A percentile compares a stretch with the other conserved stretches of the same genome.
Conservation (phyloP, 2,329 filamentous ascomycete species). For the Trichoderma aggressivum region DNA sequence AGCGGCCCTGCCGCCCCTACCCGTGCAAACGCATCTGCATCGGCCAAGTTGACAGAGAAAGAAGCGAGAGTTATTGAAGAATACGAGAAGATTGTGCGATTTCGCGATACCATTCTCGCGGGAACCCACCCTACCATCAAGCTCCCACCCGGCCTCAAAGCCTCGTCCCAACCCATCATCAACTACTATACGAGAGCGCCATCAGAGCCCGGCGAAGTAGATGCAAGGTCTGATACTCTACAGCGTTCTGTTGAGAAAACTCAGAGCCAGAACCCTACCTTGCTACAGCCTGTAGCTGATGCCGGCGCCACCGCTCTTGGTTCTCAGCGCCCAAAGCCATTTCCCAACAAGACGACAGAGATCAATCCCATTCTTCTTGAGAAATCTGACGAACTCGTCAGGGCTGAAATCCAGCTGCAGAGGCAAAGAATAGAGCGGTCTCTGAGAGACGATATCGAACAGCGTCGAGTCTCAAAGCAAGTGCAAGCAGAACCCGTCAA, state of each 20-base stretch:
- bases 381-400: slow-evolving; percentile 81
- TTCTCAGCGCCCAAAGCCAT: not conserved
- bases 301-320: not conserved
- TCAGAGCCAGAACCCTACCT: not conserved
- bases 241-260: not conserved
- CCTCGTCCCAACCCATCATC: slow-evolving; percentile 20
- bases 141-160: slow-evolving; percentile 42
- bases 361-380: slow-evolving; percentile 81
- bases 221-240: not conserved
- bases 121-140: slow-evolving; percentile 68
- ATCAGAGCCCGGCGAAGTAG: slow-evolving; percentile 22
- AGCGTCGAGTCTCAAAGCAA: slow-evolving; percentile 47
- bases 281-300: not conserved
- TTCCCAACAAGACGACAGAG: slow-evolving; percentile 52
- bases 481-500: slow-evolving; percentile 52
- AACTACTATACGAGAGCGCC: not conserved
- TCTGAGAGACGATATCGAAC: slow-evolving; percentile 73
- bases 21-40: slow-evolving; percentile 18
- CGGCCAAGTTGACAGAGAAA: slow-evolving; percentile 39
- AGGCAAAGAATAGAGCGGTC: slow-evolving; percentile 76
- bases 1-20: slow-evolving; percentile 20
- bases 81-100: slow-evolving; percentile 75
- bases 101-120: slow-evolving; percentile 77
- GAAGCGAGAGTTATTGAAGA: slow-evolving; percentile 59
- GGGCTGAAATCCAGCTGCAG: slow-evolving; percentile 75